These are phyloP conservation scores for Trichoderma sp. DNA, from an alignment of 2,329 filamentous ascomycete species.

Conservation along the genomic window DNA sequence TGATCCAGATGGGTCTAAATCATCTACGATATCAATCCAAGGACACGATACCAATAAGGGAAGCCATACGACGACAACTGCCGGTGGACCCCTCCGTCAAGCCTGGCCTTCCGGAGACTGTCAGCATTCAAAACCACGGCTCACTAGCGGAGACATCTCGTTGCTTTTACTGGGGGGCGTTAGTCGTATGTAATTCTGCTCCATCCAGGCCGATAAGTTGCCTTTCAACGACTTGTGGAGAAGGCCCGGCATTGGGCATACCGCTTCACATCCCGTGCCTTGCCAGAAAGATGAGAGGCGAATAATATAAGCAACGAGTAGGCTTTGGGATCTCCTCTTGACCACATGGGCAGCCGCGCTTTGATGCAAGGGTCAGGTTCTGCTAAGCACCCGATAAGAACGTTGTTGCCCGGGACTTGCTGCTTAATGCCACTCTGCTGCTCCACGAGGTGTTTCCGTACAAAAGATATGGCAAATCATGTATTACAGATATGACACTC, in stretches of 20 bases:
- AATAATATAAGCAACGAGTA: neutral
- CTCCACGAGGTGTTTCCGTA: neutral
- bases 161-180: neutral
- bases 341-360: conserved; percentile 1
- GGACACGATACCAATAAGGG: neutral
- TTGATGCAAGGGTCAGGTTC: conserved; percentile 7
- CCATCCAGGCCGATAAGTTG: neutral
- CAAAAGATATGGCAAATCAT: conserved; percentile 11
- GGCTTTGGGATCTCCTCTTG: conserved; percentile 10
- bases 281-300: neutral
- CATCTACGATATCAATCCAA: neutral
- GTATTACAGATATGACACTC: conserved; percentile 3
- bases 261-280: neutral
- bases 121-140: conserved; percentile 7
- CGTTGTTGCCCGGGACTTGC: neutral
- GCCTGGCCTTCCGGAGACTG: neutral
- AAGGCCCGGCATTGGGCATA: conserved; percentile 15
- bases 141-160: neutral
- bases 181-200: neutral
- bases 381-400: neutral
- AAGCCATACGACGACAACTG: neutral
- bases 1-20: neutral
- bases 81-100: conserved; percentile 3
- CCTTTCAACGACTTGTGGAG: conserved; percentile 9
- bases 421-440: neutral